Evolutionary conservation across 164 flowering plant genomes (phyloP).

Genomic region (Magnolia changhungtana): DNA sequence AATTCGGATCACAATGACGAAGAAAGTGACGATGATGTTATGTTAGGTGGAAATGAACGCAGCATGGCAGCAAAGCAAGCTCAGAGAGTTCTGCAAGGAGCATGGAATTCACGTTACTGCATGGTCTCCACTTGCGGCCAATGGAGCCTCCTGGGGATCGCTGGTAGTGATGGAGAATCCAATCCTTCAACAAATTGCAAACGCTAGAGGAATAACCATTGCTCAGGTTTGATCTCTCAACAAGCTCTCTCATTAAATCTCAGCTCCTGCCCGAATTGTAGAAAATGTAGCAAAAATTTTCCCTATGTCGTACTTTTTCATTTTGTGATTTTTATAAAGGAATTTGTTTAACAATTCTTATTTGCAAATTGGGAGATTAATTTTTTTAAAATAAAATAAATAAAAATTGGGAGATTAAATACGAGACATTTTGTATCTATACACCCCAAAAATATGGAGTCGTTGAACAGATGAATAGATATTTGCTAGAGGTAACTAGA

Average conservation of each 20-base stretch:
- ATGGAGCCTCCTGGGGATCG: constrained; percentile 24
- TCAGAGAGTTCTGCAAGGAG: constrained; percentile 23
- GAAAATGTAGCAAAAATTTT: no score
- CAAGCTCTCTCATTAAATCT: not conserved
- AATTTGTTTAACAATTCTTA: no score
- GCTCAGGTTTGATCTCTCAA: constrained; percentile 23
- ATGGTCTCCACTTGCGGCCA: constrained; percentile 28
- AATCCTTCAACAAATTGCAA: constrained; percentile 26
- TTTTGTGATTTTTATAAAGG: no score
- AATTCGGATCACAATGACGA: no score
- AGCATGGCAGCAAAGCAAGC: constrained; percentile 25
- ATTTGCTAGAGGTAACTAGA: no score
- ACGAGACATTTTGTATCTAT: no score
- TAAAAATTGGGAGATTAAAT: no score
- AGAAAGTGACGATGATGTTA: not conserved
- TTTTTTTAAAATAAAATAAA: no score
- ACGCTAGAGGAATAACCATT: constrained; percentile 22
- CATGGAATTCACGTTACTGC: constrained; percentile 27
- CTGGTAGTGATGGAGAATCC: constrained; percentile 15
- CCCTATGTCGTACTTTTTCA: no score
- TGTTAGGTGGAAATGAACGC: constrained; percentile 31
- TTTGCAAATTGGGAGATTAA: no score
- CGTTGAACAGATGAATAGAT: no score
- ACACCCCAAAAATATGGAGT: no score
- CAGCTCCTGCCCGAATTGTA: not conserved